phyloP scores from a whole-genome alignment of 2,329 filamentous ascomycete genomes.

The Aspergillus cejpii region DNA sequence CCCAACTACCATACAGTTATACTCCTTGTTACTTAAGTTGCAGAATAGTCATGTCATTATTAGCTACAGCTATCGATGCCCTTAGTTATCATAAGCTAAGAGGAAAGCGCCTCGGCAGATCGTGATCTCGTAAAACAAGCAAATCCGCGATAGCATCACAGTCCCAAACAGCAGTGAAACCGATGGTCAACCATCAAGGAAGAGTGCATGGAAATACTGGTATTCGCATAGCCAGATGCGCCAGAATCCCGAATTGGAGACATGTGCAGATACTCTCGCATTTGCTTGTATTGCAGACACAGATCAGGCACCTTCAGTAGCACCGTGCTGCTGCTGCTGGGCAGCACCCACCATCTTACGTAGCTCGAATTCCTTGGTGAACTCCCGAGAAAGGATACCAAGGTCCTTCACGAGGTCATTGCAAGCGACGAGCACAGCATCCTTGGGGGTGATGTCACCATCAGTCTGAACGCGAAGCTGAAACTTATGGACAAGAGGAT shows the following conservation, averaged over 20 bases:
- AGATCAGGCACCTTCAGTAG: constrained; percentile 19
- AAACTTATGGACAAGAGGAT: constrained; percentile 48
- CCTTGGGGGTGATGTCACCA: constrained; percentile 78
- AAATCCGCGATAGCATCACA: not conserved
- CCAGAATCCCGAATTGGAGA: not conserved
- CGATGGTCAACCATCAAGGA: too few species aligned
- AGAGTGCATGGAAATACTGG: not conserved
- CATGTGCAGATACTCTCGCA: not conserved
- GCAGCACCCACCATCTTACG: constrained; percentile 72
- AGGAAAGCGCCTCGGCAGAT: not conserved
- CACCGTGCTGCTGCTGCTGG: constrained; percentile 41
- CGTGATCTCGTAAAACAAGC: not conserved
- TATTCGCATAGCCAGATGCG: not conserved
- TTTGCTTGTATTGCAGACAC: not conserved
- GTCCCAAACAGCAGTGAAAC: not conserved
- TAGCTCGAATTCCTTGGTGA: constrained; percentile 86
- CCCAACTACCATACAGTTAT: constrained; percentile 1
- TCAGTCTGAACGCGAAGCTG: constrained; percentile 85
- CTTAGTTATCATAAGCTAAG: not conserved
- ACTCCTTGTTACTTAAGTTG: too few species aligned
- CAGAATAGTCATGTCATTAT: not conserved
- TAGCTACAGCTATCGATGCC: not conserved
- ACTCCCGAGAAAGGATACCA: constrained; percentile 72
- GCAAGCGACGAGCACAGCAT: constrained; percentile 74
- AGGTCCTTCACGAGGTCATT: constrained; percentile 76